Percentiles rank a stretch among this genome's conserved stretches.
Evolutionary conservation across 164 flowering plant species (phyloP).

Genomic region (Vitis vinifera): DNA sequence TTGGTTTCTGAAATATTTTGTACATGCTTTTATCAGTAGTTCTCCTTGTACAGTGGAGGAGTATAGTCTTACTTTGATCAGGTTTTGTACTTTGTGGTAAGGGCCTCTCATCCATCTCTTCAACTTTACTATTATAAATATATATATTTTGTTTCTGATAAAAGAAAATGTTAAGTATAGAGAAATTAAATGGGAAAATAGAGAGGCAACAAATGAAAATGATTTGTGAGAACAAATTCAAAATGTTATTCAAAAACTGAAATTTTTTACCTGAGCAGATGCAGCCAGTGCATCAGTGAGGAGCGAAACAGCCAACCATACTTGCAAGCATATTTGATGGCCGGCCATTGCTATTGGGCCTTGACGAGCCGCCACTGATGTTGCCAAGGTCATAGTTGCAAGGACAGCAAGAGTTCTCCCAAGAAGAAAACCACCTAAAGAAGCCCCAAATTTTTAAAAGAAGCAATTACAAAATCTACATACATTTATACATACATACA

Average conservation of each 20-base stretch:
- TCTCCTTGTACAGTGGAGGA: too few relatives aligned
- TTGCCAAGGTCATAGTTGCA: conserved; percentile 74
- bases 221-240: neutral
- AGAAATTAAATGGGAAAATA: neutral
- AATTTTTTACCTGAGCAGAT: conserved; percentile 74
- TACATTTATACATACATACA: too few relatives aligned
- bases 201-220: neutral
- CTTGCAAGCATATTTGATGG: conserved; percentile 95
- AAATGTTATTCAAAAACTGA: too few relatives aligned
- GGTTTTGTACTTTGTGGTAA: too few relatives aligned
- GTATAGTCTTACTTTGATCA: too few relatives aligned
- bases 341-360: conserved; percentile 96
- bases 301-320: conserved; percentile 97
- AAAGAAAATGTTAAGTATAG: neutral
- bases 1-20: too few relatives aligned
- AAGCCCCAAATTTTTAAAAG: neutral
- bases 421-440: conserved; percentile 84
- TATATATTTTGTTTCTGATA: too few relatives aligned
- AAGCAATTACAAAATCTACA: neutral
- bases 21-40: too few relatives aligned
- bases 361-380: conserved; percentile 99
- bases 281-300: conserved; percentile 88
- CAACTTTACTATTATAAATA: too few relatives aligned
- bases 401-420: conserved; percentile 92
- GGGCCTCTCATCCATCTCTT: too few relatives aligned